These are phyloP conservation scores for Penicillium hordei DNA, from an alignment of 2,329 filamentous ascomycete species.

Conservation along the genomic window DNA sequence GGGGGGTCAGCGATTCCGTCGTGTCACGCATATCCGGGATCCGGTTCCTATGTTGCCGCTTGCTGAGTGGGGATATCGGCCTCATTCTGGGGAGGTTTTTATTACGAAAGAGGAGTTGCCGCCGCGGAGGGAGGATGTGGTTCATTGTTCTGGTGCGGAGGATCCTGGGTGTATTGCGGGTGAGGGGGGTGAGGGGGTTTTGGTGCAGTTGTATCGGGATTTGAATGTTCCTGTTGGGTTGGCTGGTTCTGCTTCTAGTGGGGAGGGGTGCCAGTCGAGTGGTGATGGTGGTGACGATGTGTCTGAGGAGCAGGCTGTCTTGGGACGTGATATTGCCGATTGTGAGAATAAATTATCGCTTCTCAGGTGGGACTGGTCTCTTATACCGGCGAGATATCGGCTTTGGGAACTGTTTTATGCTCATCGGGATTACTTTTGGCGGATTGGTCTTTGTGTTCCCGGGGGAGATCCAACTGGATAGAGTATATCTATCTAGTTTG, in stretches of 20 bases:
- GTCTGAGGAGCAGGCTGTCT: constrained; percentile 12
- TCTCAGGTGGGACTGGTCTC: constrained; percentile 21
- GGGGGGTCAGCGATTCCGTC: constrained; percentile 55
- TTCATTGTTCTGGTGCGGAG: constrained; percentile 67
- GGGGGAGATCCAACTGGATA: constrained; percentile 55
- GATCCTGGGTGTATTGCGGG: constrained; percentile 72
- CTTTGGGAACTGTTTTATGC: constrained; percentile 94
- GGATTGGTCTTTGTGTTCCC: constrained; percentile 84
- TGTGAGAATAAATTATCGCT: constrained; percentile 18
- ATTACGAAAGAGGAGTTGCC: constrained; percentile 72
- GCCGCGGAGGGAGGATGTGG: constrained; percentile 67
- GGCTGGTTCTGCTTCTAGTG: background rate
- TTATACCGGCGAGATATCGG: constrained; percentile 59
- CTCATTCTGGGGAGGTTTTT: constrained; percentile 85
- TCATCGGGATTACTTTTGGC: constrained; percentile 96
- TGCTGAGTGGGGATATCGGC: constrained; percentile 80
- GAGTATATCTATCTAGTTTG: background rate
- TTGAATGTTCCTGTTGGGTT: constrained; percentile 6
- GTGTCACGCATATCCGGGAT: constrained; percentile 83
- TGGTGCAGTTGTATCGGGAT: constrained; percentile 14
- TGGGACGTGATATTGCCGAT: constrained; percentile 21
- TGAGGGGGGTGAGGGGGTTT: constrained; percentile 30
- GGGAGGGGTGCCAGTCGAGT: constrained; percentile 3
- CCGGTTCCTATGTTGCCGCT: constrained; percentile 86
- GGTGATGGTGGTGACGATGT: background rate